phyloP scores from a whole-genome alignment of 768 basidiomycete genomes.

The Mrakia hoshinonis region DNA sequence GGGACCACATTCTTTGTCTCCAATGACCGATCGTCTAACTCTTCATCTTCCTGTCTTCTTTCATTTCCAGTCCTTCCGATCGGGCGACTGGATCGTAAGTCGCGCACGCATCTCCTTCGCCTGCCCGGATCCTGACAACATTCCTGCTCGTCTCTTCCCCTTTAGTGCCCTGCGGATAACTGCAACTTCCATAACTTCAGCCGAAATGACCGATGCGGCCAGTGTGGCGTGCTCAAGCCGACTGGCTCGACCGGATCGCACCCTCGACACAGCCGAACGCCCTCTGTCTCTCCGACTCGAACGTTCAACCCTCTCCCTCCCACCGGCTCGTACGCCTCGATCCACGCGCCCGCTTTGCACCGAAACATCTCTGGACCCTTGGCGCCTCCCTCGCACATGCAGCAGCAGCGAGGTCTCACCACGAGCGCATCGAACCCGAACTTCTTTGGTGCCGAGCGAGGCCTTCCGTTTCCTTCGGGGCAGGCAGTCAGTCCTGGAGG shows the following conservation, averaged over 20 bases:
- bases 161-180: constrained; percentile 17
- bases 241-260: constrained; percentile 3
- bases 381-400: not conserved
- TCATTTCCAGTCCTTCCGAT: not conserved
- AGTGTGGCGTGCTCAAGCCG: constrained; percentile 1
- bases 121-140: not conserved
- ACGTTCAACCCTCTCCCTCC: not conserved
- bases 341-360: not conserved
- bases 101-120: not conserved
- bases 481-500: not conserved
- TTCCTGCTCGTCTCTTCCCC: too few species aligned
- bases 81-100: constrained; percentile 26
- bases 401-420: not conserved
- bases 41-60: not conserved
- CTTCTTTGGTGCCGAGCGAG: not conserved
- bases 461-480: not conserved
- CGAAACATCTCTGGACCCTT: not conserved
- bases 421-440: constrained; percentile 7
- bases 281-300: constrained; percentile 1
- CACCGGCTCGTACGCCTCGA: not conserved
- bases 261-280: constrained; percentile 7
- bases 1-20: too few species aligned
- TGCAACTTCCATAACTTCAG: constrained; percentile 22
- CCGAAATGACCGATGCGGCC: constrained; percentile 20
- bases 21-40: too few species aligned